phyloP scores from a whole-genome alignment of 2,329 filamentous ascomycete species.

The Hypomyces rosellus region DNA sequence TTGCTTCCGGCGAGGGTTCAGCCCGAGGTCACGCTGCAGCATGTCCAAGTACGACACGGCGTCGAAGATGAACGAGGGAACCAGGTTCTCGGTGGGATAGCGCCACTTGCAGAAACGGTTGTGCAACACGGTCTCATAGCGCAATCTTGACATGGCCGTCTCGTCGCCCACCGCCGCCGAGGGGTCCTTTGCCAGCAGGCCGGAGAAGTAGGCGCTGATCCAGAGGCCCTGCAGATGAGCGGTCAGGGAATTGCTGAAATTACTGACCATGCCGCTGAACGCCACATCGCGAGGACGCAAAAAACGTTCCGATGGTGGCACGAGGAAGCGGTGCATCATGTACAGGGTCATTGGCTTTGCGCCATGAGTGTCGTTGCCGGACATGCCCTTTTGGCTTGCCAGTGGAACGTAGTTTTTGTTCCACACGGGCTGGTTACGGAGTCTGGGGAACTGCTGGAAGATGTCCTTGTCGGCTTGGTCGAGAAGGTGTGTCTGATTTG shows the following conservation, averaged over 20 bases:
- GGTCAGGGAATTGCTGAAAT: slow-evolving; percentile 33
- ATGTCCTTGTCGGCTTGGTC: slow-evolving; percentile 47
- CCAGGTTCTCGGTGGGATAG: slow-evolving; percentile 55
- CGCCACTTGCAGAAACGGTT: slow-evolving; percentile 65
- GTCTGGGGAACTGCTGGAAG: slow-evolving; percentile 44
- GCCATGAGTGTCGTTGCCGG: slow-evolving; percentile 22
- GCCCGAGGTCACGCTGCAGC: slow-evolving; percentile 58
- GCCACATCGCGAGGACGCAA: slow-evolving; percentile 34
- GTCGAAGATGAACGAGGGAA: slow-evolving; percentile 71
- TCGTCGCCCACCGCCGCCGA: slow-evolving; percentile 10
- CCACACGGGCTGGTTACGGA: slow-evolving; percentile 44
- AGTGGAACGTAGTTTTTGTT: slow-evolving; percentile 41
- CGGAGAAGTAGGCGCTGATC: slow-evolving; percentile 57
- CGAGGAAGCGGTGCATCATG: slow-evolving; percentile 40
- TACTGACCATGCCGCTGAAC: slow-evolving; percentile 37
- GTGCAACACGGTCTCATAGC: slow-evolving; percentile 54
- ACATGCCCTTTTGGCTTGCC: slow-evolving; percentile 31
- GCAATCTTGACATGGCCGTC: slow-evolving; percentile 35
- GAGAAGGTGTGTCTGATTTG: slow-evolving; percentile 31
- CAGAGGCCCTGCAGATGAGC: slow-evolving; percentile 50
- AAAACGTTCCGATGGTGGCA: slow-evolving; percentile 31
- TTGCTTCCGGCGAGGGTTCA: slow-evolving; percentile 51
- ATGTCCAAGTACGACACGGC: slow-evolving; percentile 66
- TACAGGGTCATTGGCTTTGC: slow-evolving; percentile 30
- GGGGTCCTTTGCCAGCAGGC: slow-evolving; percentile 19